Percentiles rank a stretch among this genome's conserved stretches.
These are phyloP conservation scores for Leucaena leucocephala DNA, from an alignment of 306 rosid species.

Conservation along the genomic window DNA sequence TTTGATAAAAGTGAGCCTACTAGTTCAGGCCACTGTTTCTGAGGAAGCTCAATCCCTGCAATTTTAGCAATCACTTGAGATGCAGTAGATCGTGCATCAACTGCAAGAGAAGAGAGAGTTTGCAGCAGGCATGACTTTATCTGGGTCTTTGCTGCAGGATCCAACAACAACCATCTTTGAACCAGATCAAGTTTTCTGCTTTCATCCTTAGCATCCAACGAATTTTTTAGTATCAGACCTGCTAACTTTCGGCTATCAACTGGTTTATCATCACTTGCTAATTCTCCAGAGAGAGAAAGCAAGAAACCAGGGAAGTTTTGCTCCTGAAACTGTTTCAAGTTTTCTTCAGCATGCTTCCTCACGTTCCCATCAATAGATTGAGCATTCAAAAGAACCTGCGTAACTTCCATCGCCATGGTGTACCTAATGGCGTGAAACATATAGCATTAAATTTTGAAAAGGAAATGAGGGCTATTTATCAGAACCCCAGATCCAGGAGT, in stretches of 20 bases:
- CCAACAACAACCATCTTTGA: conserved; percentile 83
- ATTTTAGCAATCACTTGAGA: conserved; percentile 88
- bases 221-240: conserved; percentile 85
- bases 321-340: conserved; percentile 85
- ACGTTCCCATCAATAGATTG: conserved; percentile 77
- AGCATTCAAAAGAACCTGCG: conserved; percentile 83
- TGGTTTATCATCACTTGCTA: conserved; percentile 83
- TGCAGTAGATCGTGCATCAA: conserved; percentile 82
- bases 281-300: conserved; percentile 79
- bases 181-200: conserved; percentile 76
- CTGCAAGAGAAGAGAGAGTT: conserved; percentile 65
- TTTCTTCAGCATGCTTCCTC: conserved; percentile 87
- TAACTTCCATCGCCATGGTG: conserved; percentile 79
- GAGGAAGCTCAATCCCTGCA: conserved; percentile 92
- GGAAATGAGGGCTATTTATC: not conserved
- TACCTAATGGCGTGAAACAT: conserved; percentile 36
- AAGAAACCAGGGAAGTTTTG: conserved; percentile 84
- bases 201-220: conserved; percentile 90
- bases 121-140: conserved; percentile 72
- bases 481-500: conserved; percentile 26
- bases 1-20: conserved; percentile 74
- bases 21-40: conserved; percentile 89
- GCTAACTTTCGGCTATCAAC: conserved; percentile 89
- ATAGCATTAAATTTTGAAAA: not conserved
- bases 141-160: conserved; percentile 64